phyloP scores from a whole-genome alignment of 1,284 basidiomycete species.

The Ustilago trichophora region DNA sequence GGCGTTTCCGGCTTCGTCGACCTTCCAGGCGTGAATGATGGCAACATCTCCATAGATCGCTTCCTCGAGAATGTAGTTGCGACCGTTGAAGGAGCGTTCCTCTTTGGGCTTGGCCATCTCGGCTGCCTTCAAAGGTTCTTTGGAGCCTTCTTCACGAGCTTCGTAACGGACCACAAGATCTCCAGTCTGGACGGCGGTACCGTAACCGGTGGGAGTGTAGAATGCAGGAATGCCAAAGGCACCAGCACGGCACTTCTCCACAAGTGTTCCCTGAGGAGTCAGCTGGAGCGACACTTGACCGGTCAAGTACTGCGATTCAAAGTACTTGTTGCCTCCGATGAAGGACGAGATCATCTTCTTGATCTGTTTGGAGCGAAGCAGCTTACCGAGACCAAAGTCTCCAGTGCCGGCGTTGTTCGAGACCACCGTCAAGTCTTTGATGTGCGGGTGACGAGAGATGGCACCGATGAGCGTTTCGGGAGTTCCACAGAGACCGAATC shows the following conservation, averaged over 20 bases:
- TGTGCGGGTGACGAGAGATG: slow-evolving; percentile 43
- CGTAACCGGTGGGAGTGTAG: slow-evolving; percentile 86
- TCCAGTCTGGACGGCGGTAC: slow-evolving; percentile 68
- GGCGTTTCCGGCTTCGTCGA: slow-evolving; percentile 75
- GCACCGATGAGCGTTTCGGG: slow-evolving; percentile 64
- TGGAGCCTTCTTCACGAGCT: slow-evolving; percentile 28
- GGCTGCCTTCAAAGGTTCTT: slow-evolving; percentile 52
- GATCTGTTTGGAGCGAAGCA: slow-evolving; percentile 55
- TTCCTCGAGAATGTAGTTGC: slow-evolving; percentile 85
- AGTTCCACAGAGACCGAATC: slow-evolving; percentile 65
- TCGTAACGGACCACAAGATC: slow-evolving; percentile 67
- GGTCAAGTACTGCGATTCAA: slow-evolving; percentile 59
- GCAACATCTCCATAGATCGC: slow-evolving; percentile 87
- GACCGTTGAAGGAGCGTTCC: slow-evolving; percentile 79
- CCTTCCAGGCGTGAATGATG: slow-evolving; percentile 93
- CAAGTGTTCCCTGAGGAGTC: slow-evolving; percentile 73
- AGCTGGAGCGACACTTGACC: slow-evolving; percentile 62
- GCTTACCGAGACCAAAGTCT: slow-evolving; percentile 58
- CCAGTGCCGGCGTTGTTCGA: slow-evolving; percentile 65
- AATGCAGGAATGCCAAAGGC: slow-evolving; percentile 96
- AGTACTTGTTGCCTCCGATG: slow-evolving; percentile 64
- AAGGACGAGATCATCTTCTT: slow-evolving; percentile 61
- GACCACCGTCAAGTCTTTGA: slow-evolving; percentile 60
- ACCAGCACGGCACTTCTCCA: slow-evolving; percentile 88
- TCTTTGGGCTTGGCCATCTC: slow-evolving; percentile 73